phyloP scores from a whole-genome alignment of 139 green algal species.

The Chlamydomonas eustigma region DNA sequence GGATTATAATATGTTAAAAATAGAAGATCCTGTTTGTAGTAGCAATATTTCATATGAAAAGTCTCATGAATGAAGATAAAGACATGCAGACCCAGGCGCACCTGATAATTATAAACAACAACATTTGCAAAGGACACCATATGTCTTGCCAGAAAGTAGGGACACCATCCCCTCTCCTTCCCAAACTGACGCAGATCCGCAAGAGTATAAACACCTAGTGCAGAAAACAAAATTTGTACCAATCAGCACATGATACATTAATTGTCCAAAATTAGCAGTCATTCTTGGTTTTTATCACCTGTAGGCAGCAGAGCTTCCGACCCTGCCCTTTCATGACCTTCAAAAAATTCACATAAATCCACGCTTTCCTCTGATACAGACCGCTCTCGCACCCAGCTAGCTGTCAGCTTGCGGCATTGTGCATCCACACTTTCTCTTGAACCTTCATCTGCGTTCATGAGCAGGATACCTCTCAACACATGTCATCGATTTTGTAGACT shows the following conservation, averaged over 20 bases:
- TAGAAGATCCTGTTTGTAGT: no score
- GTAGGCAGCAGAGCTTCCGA: slow-evolving; percentile 70
- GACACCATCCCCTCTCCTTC: slow-evolving; percentile 90
- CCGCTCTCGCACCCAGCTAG: slow-evolving; percentile 86
- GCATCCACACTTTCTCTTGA: slow-evolving; percentile 91
- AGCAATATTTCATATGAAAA: no score
- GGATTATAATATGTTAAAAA: no score
- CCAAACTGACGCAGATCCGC: slow-evolving; percentile 82
- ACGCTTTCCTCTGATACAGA: slow-evolving; percentile 41
- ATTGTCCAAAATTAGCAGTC: no score
- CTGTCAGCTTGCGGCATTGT: slow-evolving; percentile 86
- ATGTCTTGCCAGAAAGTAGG: slow-evolving; percentile 96
- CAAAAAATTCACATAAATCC: slow-evolving; percentile 82
- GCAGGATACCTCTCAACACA: background rate
- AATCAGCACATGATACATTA: no score
- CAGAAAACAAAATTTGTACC: no score
- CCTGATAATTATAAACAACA: slow-evolving; percentile 97
- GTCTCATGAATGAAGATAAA: no score
- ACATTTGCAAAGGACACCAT: slow-evolving; percentile 96
- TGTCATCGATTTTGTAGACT: background rate
- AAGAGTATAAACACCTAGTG: slow-evolving; percentile 88
- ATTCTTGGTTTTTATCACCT: no score
- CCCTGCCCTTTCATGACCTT: slow-evolving; percentile 70
- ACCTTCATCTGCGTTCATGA: slow-evolving; percentile 64
- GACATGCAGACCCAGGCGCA: slow-evolving; percentile 59